Percentiles rank a stretch among this genome's conserved stretches.
Evolutionary conservation across 331 rosid genomes (phyloP).

Genomic region (Rhamnella rubrinervis): DNA sequence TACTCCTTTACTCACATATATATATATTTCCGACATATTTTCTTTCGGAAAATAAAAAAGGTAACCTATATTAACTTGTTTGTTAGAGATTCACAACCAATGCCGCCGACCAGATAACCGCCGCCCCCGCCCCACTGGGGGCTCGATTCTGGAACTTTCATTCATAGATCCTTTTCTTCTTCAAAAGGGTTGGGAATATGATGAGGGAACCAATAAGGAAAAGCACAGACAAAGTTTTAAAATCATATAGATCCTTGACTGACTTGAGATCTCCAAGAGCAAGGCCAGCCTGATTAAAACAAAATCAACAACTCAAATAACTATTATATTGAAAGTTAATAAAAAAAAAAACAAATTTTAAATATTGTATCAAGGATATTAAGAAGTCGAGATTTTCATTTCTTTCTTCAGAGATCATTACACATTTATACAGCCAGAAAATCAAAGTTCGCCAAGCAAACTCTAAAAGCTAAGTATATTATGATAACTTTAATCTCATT

Average conservation of each 20-base stretch:
- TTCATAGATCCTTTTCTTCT: slow-evolving; percentile 91
- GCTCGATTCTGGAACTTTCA: slow-evolving; percentile 38
- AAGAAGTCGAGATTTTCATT: not conserved
- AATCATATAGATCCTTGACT: slow-evolving; percentile 87
- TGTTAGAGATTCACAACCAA: slow-evolving; percentile 16
- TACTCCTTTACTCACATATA: not conserved
- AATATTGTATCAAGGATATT: not conserved
- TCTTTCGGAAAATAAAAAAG: not conserved
- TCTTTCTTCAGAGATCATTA: no score
- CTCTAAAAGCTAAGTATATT: no score
- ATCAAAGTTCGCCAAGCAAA: no score
- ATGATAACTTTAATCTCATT: no score
- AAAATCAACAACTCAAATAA: slow-evolving; percentile 16
- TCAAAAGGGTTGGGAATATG: slow-evolving; percentile 71
- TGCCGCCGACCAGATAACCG: slow-evolving; percentile 8
- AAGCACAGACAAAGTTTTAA: slow-evolving; percentile 81
- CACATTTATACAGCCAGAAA: no score
- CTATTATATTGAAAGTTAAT: not conserved
- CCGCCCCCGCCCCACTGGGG: slow-evolving; percentile 16
- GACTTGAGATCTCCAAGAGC: slow-evolving; percentile 97
- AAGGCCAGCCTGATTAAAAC: slow-evolving; percentile 76
- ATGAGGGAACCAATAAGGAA: slow-evolving; percentile 83
- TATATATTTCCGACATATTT: slow-evolving; percentile 6
- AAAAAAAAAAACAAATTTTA: not conserved
- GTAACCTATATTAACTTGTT: slow-evolving; percentile 17